Base-by-base conservation (phyloP, 2,329 filamentous ascomycete species). In the Fusarium annulatum region DNA sequence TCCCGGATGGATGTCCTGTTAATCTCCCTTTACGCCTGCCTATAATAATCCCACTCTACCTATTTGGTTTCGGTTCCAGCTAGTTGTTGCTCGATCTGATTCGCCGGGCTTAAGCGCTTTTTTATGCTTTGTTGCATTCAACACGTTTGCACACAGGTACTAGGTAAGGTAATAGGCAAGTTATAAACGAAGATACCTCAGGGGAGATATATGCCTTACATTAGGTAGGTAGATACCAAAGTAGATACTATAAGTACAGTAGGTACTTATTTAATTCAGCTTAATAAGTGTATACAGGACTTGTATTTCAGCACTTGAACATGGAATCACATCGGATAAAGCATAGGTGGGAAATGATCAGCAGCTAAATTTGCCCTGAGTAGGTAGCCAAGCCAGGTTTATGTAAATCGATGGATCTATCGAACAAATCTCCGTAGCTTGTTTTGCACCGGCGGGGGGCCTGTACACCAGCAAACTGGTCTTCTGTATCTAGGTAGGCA, bases 381-480 rank as follows among this genome's bases (percentile, higher is more conserved):
- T 33, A 67, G 52, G 39, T 36, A 67, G 52, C 30, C 67, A 59
- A 58, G 58, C 46, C 49, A 42, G 43, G 28, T 42, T 60, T 41
- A 62, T 46, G 53, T 42, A 52, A 36, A 46, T 68, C 43, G 64
- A 61, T 70, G 69, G 41, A 46, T 43, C 39, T 55, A 58, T 70
- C 43, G 41, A 62, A 67, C 53, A 73, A 73, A 73, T 73, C 60
- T 71, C 70, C 70, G 70, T 67, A 73, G 65, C 56, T 41, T 73
- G 52, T 46, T 70, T 59, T 46, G 63, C 51, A 39, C 55, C 38
- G 21, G 55, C 65, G 30, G 45, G 67, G 65, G 63, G 11, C 8
- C 21, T 42, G 11, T 67, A 39, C 41, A 26, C 45, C 41, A 36
- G 46, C 41, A 41, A 34, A 34, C 51, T 42, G 49, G 28, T 30